Percentiles rank a stretch among this genome's conserved stretches.
Conservation (phyloP, 225 moss, liverwort and hornwort species). For the Marchantia polymorpha region DNA sequence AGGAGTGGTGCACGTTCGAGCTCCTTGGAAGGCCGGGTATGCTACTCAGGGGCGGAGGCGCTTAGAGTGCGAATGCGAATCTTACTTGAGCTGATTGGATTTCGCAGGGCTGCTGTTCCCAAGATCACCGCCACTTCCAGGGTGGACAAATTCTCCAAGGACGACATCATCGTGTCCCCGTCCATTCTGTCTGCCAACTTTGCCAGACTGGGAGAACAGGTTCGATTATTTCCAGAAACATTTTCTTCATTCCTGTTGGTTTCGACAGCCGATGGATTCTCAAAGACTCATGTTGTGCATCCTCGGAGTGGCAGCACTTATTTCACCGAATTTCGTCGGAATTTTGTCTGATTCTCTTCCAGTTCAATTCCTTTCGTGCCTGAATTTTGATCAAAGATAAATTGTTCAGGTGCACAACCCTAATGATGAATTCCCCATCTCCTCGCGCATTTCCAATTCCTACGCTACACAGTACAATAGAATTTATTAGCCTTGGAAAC, state of each 20-base stretch:
- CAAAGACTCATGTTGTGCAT: no score
- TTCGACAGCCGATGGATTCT: no score
- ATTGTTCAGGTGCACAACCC: not conserved
- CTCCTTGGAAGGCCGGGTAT: no score
- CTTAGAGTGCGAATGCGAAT: not conserved
- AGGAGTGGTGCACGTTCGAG: no score
- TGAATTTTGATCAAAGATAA: not conserved
- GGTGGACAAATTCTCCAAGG: constrained; percentile 86
- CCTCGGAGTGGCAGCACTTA: not conserved
- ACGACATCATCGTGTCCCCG: constrained; percentile 86
- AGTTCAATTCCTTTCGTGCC: not conserved
- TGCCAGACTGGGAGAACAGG: constrained; percentile 85
- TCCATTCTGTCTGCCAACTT: constrained; percentile 96
- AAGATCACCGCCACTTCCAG: constrained; percentile 61
- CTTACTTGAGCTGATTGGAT: not conserved
- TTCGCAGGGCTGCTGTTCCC: constrained; percentile 53
- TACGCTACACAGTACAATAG: not conserved
- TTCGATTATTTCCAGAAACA: constrained; percentile 16
- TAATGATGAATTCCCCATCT: not conserved
- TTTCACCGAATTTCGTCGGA: not conserved
- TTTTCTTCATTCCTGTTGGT: no score
- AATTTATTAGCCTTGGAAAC: not conserved
- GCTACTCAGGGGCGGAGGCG: no score
- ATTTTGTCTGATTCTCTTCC: not conserved
- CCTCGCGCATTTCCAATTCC: not conserved